Percentiles rank a stretch among this genome's conserved stretches.
phyloP scores from a whole-genome alignment of 2,329 filamentous ascomycete species.

The Chrysoporthe deuterocubensis region DNA sequence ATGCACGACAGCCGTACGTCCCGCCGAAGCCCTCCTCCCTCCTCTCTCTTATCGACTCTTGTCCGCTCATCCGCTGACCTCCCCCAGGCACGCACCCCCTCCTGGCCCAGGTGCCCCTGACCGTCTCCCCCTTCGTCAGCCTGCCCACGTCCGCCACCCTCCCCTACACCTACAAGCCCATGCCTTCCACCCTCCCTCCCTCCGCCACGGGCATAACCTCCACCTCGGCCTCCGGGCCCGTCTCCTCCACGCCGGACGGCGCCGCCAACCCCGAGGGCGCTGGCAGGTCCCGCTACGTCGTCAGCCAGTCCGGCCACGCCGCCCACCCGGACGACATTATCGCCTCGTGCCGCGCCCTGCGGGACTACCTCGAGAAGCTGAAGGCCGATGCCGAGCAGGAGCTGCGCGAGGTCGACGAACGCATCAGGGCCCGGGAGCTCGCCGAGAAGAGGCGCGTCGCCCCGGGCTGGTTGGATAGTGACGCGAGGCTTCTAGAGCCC shows the following conservation, averaged over 20 bases:
- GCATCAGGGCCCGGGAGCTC: constrained; percentile 66
- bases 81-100: constrained; percentile 76
- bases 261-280: constrained; percentile 32
- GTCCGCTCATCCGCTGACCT: constrained; percentile 25
- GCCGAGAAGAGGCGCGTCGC: constrained; percentile 80
- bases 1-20: constrained; percentile 46
- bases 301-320: constrained; percentile 77
- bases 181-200: constrained; percentile 83
- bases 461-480: constrained; percentile 80
- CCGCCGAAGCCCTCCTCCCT: not conserved
- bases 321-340: constrained; percentile 88
- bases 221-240: constrained; percentile 37
- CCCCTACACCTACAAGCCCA: constrained; percentile 91
- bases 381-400: constrained; percentile 69
- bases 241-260: constrained; percentile 29
- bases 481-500: constrained; percentile 70
- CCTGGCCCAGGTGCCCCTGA: constrained; percentile 88
- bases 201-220: constrained; percentile 62
- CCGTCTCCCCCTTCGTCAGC: constrained; percentile 91
- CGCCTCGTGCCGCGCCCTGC: constrained; percentile 77
- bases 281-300: constrained; percentile 71
- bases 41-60: not conserved
- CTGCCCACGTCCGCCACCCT: constrained; percentile 89
- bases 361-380: constrained; percentile 73
- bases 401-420: constrained; percentile 72